phyloP scores from a whole-genome alignment of 495 filamentous ascomycete genomes.

The Bathelium albidoporum region DNA sequence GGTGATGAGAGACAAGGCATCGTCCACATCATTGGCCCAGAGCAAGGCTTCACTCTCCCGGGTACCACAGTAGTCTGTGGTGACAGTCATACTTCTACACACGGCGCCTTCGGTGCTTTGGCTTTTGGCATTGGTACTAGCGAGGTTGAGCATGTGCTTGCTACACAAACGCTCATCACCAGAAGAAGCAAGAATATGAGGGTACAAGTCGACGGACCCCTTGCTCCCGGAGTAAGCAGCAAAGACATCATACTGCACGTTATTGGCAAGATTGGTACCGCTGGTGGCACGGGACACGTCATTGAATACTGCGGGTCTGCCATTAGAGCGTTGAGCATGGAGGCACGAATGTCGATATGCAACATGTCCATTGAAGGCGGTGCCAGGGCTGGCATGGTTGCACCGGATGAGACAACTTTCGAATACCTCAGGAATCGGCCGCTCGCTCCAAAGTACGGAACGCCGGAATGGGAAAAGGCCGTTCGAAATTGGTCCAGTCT shows the following conservation, averaged over 20 bases:
- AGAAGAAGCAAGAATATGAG: slow-evolving; percentile 97
- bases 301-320: slow-evolving; percentile 96
- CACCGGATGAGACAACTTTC: slow-evolving; percentile 87
- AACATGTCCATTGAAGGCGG: slow-evolving; percentile 99
- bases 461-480: slow-evolving; percentile 82
- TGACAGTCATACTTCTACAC: slow-evolving; percentile 94
- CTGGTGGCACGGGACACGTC: slow-evolving; percentile 86
- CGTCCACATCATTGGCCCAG: slow-evolving; percentile 97
- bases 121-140: slow-evolving; percentile 97
- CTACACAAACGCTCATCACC: slow-evolving; percentile 90
- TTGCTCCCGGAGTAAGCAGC: slow-evolving; percentile 85
- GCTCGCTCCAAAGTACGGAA: slow-evolving; percentile 72
- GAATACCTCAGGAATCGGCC: slow-evolving; percentile 88
- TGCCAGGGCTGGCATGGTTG: slow-evolving; percentile 92
- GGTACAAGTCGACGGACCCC: slow-evolving; percentile 83
- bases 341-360: slow-evolving; percentile 97
- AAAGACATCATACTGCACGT: slow-evolving; percentile 94
- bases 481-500: slow-evolving; percentile 81
- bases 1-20: slow-evolving; percentile 96
- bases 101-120: slow-evolving; percentile 90
- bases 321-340: slow-evolving; percentile 83
- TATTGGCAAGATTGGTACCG: slow-evolving; percentile 90
- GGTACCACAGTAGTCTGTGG: slow-evolving; percentile 96
- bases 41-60: slow-evolving; percentile 97
- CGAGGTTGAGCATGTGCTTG: slow-evolving; percentile 97